Base-by-base conservation (phyloP, 345 rosid species). In the Eutrema japonicum region DNA sequence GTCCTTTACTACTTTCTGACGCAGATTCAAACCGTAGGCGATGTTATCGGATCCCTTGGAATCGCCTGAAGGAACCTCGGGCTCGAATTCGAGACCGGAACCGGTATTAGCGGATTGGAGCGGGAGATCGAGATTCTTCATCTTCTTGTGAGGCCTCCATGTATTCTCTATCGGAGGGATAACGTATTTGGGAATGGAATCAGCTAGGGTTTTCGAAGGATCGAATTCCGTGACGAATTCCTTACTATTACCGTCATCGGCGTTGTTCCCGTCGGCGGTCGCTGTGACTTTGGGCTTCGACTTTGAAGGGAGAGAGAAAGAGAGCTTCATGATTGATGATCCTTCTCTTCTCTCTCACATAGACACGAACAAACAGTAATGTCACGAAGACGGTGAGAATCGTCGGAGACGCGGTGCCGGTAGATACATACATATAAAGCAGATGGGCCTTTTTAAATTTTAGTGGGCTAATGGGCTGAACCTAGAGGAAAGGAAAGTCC, bases 171-270 rank as follows among this genome's bases (percentile, higher is more conserved):
- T 82, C 58, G 90, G 95, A 65, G 95, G 84, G 45, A 89, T 85
- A 16, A 86, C 76, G 67, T 64, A 37, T 61, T 72, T 78, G 41
- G 82, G 73, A 4, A 14, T 16, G 53, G 72, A 70, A 30, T 66
- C 56, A 30, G 82, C 5, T 71, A 54, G 79, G 83, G 80, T 75
- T 76, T 85, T 75, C 61, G 84, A 57, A 8, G 89, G 82, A 26
- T 89, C 87, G 76, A 89, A 89, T 64, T 85, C 84, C 13, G 89
- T 85, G 71, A 86, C 78, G 82, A 71, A 84, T 58, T 85, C 75
- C 42, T 76, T 79, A 9, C 35, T 70, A 1, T n/a, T 65, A 32
- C 57, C 67, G 59, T 51, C 66, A 22, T 81, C 81, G 73, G 78
- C 68, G 47, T 37, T 76, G 66, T 37, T 59, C 4, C 30, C 70